Evolutionary conservation across 495 filamentous ascomycete genomes (phyloP).

Genomic region (Beverwykella pulmonaria): DNA sequence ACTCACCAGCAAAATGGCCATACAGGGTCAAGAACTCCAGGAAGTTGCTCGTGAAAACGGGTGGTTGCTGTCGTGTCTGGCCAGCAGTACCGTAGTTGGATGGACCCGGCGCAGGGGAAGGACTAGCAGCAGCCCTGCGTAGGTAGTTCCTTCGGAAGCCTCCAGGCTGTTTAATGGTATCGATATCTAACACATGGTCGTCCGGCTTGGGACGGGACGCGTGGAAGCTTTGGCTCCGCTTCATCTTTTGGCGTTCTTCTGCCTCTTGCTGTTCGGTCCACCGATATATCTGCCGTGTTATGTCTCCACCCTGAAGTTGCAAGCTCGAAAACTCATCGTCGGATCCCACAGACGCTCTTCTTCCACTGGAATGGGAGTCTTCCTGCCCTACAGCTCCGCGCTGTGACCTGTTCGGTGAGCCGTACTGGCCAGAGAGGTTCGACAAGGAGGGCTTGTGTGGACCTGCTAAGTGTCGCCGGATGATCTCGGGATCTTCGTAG

Average conservation of each 20-base stretch:
- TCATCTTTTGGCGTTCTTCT: conserved; percentile 59
- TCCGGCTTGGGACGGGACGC: conserved; percentile 73
- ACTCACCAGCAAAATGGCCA: conserved; percentile 95
- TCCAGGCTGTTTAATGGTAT: conserved; percentile 85
- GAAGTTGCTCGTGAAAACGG: conserved; percentile 84
- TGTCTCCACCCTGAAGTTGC: conserved; percentile 87
- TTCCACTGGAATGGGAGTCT: conserved; percentile 18
- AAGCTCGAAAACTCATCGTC: conserved; percentile 91
- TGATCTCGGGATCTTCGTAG: conserved; percentile 46
- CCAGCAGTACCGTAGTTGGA: conserved; percentile 44
- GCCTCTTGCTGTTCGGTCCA: conserved; percentile 79
- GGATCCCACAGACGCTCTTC: conserved; percentile 39
- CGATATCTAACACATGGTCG: conserved; percentile 77
- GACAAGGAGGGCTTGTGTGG: conserved; percentile 34
- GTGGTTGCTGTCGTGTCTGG: conserved; percentile 52
- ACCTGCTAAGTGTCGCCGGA: conserved; percentile 47
- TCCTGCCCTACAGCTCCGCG: conserved; percentile 1
- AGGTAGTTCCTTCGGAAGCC: conserved; percentile 91
- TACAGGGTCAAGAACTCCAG: conserved; percentile 93
- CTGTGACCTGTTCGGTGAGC: conserved; percentile 29
- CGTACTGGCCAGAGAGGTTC: conserved; percentile 32
- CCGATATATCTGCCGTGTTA: conserved; percentile 89
- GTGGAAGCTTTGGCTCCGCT: conserved; percentile 85
- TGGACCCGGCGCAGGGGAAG: conserved; percentile 49
- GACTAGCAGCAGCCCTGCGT: conserved; percentile 65